Base-by-base conservation (phyloP, 2,329 filamentous ascomycete genomes). In the Rhynchosporium secalis region DNA sequence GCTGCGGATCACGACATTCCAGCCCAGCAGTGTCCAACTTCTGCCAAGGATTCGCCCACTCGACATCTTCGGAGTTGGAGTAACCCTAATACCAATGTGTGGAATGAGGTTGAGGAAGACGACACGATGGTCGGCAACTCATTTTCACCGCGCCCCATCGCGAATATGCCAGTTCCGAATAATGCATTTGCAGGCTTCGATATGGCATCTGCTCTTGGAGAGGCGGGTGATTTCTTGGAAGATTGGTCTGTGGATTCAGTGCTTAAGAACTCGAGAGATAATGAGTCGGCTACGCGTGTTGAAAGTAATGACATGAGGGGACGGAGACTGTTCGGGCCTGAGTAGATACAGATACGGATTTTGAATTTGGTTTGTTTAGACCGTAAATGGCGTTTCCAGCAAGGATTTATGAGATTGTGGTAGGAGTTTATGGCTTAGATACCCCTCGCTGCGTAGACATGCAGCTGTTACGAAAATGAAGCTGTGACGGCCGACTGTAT, bases 51-150 rank as follows among this genome's bases (percentile, higher is more conserved):
- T 26, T 56, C 57, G 56, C 49, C 63, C n/a, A 60, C 79, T 79
- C 43, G 77, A 74, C n/a, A 82, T 1, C 72, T 82, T 62, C 74
- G 77, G 26, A 79, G 82, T 63, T 69, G 82, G 5, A 76, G 75
- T 56, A 77, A 81, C 28, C 47, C 61, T 9, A 67, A 59, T 45
- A 63, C 49, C 4, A 71, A 70, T 52, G 51, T 51, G 10, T 61
- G 61, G 58, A 41, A 55, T 15, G 51, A 62, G 5, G 26, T n/a
- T 10, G 43, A 54, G 26, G 47, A 45, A 28, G 60, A 54, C 12
- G 33, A 38, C 13, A 41, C 60, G 28, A 36, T 52, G n/a, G 20
- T 46, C 9, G 40, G 47, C 10, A 33, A 46, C 26, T 43, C 48
- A 29, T 59, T 45, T 10, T 48, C 28, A 9, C 45, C 29, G 7